Percentiles rank a stretch among this genome's conserved stretches.
Conservation (phyloP, 192 early-diverging fungal genomes). For the Backusella morwellensis region DNA sequence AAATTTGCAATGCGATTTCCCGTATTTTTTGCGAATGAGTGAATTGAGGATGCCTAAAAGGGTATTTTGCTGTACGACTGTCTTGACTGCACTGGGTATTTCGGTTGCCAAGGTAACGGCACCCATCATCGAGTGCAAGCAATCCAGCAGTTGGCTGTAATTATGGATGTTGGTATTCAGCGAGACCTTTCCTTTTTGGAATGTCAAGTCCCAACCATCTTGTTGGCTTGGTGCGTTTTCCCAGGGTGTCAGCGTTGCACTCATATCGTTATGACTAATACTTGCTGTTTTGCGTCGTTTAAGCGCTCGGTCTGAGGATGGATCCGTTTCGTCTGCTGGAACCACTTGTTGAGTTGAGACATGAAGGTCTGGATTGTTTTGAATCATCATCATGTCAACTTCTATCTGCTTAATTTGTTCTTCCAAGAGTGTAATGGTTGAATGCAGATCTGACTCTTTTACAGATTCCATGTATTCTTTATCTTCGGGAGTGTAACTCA, state of each 20-base stretch:
- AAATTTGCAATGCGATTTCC: slow-evolving; percentile 2
- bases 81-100: not conserved
- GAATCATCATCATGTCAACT: not conserved
- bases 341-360: not conserved
- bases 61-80: not conserved
- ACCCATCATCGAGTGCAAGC: not conserved
- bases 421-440: not conserved
- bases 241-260: not conserved
- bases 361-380: not conserved
- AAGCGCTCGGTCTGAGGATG: not conserved
- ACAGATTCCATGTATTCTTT: not conserved
- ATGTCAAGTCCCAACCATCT: slow-evolving; percentile 7
- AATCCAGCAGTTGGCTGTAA: not conserved
- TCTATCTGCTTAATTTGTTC: slow-evolving; percentile 1
- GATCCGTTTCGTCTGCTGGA: not conserved
- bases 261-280: not conserved
- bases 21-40: slow-evolving; percentile 4
- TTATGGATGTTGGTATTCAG: slow-evolving; percentile 12
- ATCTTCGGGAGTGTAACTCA: not conserved
- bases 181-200: slow-evolving; percentile 1
- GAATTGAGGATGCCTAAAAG: not conserved
- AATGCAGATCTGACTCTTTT: not conserved
- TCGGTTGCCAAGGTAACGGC: not conserved
- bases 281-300: not conserved
- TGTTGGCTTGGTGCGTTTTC: not conserved